Percentiles rank a stretch among this genome's conserved stretches.
These are phyloP conservation scores for Wickerhamiella allomyrinae DNA, from an alignment of 805 yeast genomes.

Conservation along the genomic window DNA sequence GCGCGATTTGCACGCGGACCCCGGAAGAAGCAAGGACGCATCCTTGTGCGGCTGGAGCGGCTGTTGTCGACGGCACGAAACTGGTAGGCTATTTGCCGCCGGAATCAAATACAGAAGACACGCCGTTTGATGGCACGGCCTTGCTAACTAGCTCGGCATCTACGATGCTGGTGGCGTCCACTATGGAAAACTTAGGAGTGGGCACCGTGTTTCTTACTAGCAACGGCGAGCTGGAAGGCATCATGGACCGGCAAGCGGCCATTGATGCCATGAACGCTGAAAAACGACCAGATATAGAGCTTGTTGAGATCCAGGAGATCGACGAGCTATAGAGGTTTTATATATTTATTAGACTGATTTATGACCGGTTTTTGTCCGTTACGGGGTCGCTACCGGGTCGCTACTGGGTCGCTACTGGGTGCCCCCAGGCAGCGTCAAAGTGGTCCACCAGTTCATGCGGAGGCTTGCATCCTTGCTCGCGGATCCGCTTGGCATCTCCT, in stretches of 20 bases:
- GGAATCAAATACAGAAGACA: not conserved
- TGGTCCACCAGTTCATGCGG: too few relatives aligned
- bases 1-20: constrained; percentile 7
- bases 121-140: constrained; percentile 1
- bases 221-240: constrained; percentile 10
- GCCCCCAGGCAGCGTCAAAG: too few relatives aligned
- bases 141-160: not conserved
- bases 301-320: not conserved
- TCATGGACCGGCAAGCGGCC: constrained; percentile 11
- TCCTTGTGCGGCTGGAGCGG: not conserved
- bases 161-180: constrained; percentile 6
- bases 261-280: constrained; percentile 3
- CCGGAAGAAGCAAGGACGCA: constrained; percentile 10
- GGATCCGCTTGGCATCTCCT: not conserved
- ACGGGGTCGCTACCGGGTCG: too few relatives aligned
- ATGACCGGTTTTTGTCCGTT: too few relatives aligned
- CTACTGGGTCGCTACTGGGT: too few relatives aligned
- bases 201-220: constrained; percentile 6
- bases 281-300: not conserved
- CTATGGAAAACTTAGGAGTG: constrained; percentile 8
- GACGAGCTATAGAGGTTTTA: constrained; percentile 1
- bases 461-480: not conserved
- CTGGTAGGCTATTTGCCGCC: not conserved
- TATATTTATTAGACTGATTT: too few relatives aligned
- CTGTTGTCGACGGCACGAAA: not conserved